Conservation (phyloP, 2,329 filamentous ascomycete species). For the Talaromyces sp. region DNA sequence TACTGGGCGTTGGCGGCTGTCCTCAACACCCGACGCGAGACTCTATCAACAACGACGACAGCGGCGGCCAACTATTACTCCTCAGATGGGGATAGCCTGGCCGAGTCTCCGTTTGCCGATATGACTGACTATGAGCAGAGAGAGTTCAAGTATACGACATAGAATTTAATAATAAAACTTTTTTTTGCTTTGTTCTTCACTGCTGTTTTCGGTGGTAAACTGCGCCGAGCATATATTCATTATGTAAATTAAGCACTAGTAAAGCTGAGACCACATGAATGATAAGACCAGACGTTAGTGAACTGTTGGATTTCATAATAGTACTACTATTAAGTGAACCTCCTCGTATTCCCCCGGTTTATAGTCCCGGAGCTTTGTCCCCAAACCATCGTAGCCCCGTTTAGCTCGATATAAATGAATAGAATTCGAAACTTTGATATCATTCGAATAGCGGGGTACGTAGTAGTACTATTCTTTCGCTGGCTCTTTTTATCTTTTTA, state of each 20-base stretch:
- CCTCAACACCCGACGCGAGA: constrained; percentile 15
- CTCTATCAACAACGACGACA: neutral
- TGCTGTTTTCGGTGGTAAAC: neutral
- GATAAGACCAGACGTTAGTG: neutral
- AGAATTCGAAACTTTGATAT: neutral
- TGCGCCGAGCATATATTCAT: neutral
- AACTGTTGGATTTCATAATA: too few species aligned
- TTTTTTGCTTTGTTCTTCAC: neutral
- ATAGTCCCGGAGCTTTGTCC: neutral
- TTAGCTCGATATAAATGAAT: neutral
- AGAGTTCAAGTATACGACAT: constrained; percentile 23
- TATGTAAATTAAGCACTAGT: neutral
- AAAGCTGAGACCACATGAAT: neutral
- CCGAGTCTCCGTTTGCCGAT: constrained; percentile 18
- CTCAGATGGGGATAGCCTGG: constrained; percentile 4
- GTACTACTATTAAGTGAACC: neutral
- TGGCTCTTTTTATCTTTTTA: neutral
- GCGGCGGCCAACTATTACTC: constrained; percentile 4
- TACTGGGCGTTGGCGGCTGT: constrained; percentile 27
- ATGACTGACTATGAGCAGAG: constrained; percentile 23
- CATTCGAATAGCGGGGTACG: neutral
- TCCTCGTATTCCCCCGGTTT: neutral
- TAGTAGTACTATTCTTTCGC: too few species aligned
- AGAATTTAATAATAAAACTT: neutral
- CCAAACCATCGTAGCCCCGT: neutral